Base-by-base conservation (phyloP, 2,329 filamentous ascomycete species). In the Karstenula rhodostoma region DNA sequence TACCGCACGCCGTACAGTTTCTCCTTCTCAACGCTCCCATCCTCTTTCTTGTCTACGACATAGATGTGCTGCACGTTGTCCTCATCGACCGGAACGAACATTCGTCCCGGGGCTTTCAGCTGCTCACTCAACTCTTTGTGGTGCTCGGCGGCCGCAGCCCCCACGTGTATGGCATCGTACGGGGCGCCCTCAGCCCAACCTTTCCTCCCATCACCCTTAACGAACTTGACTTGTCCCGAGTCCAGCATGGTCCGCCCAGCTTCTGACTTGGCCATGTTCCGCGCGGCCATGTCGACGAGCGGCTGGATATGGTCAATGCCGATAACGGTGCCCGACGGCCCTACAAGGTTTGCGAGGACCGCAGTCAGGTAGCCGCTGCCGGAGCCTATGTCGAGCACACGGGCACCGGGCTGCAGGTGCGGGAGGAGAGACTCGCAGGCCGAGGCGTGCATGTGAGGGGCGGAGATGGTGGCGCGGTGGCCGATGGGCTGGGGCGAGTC, bases 101-200 rank as follows among this genome's bases (percentile, higher is more conserved):
- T 84, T 65, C 90, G 84, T 0, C 95, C 95, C 0, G 94, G 94
- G 2, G 85, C 81, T 64, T 87, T 88, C 67, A 99, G 80, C 81
- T 98, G 95, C 32, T 89, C 85, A 48, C 96, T 79, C 66, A 98
- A 79, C 60, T 86, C 85, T 19, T 85, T 74, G 74, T 96, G 94
- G 57, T 96, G 79, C 72, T 88, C 85, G 25, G 81, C 85, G 0
- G 94, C 94, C 8, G 93, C 91, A 0, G 95, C 95, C 0, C 95
- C 95, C 2, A 98, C 95, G 75, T 98, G 95, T 61, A 99, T 98
- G 2, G 91, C 94, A 83, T 98, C 93, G 84, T 94, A 99, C 0
- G 88, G 72, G 68, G 77, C 79, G 62, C 80, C 83, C 13, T 82
- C 79, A 29, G 53, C 59, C 76, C 77, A 84, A 3, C 82, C 82